Conservation (phyloP, 148 eudicot species). For the Persicaria maculosa region DNA sequence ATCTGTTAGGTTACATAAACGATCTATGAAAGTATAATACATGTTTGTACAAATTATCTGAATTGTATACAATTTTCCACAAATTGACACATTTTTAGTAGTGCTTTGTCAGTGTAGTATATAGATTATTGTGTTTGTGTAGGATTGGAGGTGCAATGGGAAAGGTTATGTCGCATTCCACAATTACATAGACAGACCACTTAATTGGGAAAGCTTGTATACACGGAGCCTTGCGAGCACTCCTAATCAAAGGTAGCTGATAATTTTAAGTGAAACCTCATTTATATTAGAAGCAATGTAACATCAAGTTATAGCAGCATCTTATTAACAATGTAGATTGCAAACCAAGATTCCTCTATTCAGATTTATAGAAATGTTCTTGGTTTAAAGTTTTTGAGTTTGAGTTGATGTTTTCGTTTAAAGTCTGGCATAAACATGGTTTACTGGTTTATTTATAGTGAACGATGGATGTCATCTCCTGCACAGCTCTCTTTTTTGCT, state of each 20-base stretch:
- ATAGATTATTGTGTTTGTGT: slow-evolving; percentile 10
- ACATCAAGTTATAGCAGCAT: not conserved
- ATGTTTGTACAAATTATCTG: not conserved
- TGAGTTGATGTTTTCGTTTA: too few relatives aligned
- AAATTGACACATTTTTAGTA: not conserved
- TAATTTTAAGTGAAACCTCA: slow-evolving; percentile 2
- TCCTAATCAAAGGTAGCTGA: slow-evolving; percentile 75
- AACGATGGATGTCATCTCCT: slow-evolving; percentile 50
- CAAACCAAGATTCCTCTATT: too few relatives aligned
- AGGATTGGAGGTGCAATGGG: slow-evolving; percentile 97
- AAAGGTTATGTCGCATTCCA: slow-evolving; percentile 84
- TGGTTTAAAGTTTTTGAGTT: slow-evolving; percentile 5
- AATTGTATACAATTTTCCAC: not conserved
- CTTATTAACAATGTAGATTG: not conserved
- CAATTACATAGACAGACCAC: slow-evolving; percentile 68
- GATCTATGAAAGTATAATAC: not conserved
- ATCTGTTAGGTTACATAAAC: not conserved
- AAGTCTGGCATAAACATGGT: too few relatives aligned
- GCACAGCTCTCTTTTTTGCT: slow-evolving; percentile 50
- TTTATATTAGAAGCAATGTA: not conserved
- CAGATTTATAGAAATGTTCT: not conserved
- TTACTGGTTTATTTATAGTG: too few relatives aligned
- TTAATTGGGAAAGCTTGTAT: slow-evolving; percentile 70
- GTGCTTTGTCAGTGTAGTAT: not conserved
- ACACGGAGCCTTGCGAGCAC: slow-evolving; percentile 61